Evolutionary conservation across 495 filamentous ascomycete species (phyloP).

Genomic region (Talaromyces adpressus): DNA sequence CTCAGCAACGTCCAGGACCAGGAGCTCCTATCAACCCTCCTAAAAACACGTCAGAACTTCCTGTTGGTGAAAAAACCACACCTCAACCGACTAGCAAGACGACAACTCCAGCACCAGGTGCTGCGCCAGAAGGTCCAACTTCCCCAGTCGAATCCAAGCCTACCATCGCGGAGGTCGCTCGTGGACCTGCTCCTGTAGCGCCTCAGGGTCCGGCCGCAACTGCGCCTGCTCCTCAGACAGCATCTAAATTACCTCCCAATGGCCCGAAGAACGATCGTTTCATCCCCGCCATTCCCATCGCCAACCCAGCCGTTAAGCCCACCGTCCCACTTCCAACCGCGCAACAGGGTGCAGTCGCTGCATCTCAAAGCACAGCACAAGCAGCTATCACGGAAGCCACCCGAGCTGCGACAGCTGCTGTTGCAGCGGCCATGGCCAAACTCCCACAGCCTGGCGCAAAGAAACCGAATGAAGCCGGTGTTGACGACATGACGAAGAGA

Average conservation of each 20-base stretch:
- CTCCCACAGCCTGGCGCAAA: conserved; percentile 46
- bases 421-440: conserved; percentile 86
- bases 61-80: conserved; percentile 28
- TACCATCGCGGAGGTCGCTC: conserved; percentile 38
- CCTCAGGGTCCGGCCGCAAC: conserved; percentile 26
- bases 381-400: conserved; percentile 61
- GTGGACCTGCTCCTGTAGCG: conserved; percentile 27
- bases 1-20: conserved; percentile 30
- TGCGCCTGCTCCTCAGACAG: conserved; percentile 29
- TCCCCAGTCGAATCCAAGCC: conserved; percentile 66
- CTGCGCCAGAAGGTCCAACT: conserved; percentile 33
- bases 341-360: conserved; percentile 23
- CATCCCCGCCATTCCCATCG: conserved; percentile 58
- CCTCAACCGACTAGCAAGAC: conserved; percentile 29
- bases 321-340: conserved; percentile 34
- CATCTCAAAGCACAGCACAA: conserved; percentile 26
- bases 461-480: conserved; percentile 39
- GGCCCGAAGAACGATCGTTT: conserved; percentile 67
- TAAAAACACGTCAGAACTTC: conserved; percentile 37
- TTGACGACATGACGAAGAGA: conserved; percentile 77
- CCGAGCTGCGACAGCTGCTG: conserved; percentile 74
- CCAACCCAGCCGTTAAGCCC: conserved; percentile 30
- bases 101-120: conserved; percentile 26
- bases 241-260: conserved; percentile 42
- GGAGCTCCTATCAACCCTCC: conserved; percentile 13